Percentiles rank a stretch among this genome's conserved stretches.
Conservation (phyloP, 1,284 basidiomycete species). For the Mrakiaceae sp. region DNA sequence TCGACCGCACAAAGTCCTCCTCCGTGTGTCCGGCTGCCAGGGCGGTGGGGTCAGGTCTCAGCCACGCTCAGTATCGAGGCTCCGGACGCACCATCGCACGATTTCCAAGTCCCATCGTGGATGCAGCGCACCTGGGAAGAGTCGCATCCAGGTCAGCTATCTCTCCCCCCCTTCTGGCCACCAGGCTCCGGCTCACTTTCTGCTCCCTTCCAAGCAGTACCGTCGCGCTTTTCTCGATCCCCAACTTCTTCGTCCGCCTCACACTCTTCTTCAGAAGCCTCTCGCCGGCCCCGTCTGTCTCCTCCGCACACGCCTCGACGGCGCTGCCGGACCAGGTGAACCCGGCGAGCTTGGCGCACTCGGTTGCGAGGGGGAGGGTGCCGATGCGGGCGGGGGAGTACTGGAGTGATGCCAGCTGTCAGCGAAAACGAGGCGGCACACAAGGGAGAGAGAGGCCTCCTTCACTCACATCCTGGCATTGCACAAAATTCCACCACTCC, state of each 20-base stretch:
- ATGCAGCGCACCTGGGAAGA: constrained; percentile 3
- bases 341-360: constrained; percentile 22
- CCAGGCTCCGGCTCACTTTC: not conserved
- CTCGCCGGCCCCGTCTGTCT: constrained; percentile 10
- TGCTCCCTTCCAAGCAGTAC: constrained; percentile 19
- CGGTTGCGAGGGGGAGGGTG: constrained; percentile 15
- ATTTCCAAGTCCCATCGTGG: constrained; percentile 4
- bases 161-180: not conserved
- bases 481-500: constrained; percentile 19
- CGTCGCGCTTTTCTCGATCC: constrained; percentile 21
- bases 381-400: constrained; percentile 20
- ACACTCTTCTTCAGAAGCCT: constrained; percentile 17
- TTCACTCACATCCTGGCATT: constrained; percentile 18
- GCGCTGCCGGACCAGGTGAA: constrained; percentile 14
- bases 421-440: too few species aligned
- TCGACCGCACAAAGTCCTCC: not conserved
- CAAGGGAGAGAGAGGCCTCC: too few species aligned
- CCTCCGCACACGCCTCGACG: constrained; percentile 18
- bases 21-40: constrained; percentile 2
- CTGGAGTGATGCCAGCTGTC: constrained; percentile 3
- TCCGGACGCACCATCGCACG: not conserved
- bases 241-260: constrained; percentile 4
- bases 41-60: too few species aligned
- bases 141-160: not conserved
- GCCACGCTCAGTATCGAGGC: too few species aligned